Conservation (phyloP, 2,329 filamentous ascomycete genomes). For the Calycina marina region DNA sequence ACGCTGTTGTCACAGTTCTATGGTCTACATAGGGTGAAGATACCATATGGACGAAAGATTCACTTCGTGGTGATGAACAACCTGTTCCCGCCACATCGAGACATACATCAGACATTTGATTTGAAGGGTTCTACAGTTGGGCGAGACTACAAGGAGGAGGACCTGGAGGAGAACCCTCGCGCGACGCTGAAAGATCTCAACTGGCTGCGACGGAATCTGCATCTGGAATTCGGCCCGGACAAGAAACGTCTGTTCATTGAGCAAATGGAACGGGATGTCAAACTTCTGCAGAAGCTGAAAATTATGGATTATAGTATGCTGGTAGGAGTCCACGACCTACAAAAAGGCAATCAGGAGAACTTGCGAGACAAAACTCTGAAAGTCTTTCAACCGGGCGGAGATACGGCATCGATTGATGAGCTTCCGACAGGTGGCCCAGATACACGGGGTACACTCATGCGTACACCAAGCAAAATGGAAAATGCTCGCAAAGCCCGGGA, state of each 20-base stretch:
- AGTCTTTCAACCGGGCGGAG: constrained; percentile 83
- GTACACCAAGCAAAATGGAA: constrained; percentile 88
- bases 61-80: constrained; percentile 99
- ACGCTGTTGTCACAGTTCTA: constrained; percentile 97
- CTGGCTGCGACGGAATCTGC: constrained; percentile 75
- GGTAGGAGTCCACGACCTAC: constrained; percentile 83
- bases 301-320: constrained; percentile 99
- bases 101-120: constrained; percentile 95
- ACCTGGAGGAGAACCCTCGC: constrained; percentile 74
- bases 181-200: constrained; percentile 95
- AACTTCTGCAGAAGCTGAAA: constrained; percentile 69
- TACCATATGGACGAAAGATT: constrained; percentile 94
- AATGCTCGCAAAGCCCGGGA: constrained; percentile 83
- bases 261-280: constrained; percentile 79
- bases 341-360: constrained; percentile 88
- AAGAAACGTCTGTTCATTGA: constrained; percentile 83
- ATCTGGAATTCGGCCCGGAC: constrained; percentile 74
- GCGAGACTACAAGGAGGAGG: constrained; percentile 78
- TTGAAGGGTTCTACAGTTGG: constrained; percentile 93
- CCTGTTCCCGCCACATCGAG: constrained; percentile 88
- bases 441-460: constrained; percentile 47
- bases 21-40: constrained; percentile 91
- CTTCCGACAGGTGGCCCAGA: constrained; percentile 10
- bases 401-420: constrained; percentile 39
- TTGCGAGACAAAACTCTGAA: constrained; percentile 77